These are phyloP conservation scores for Clitopilus passeckerianus DNA, from an alignment of 768 basidiomycete species.

Conservation along the genomic window DNA sequence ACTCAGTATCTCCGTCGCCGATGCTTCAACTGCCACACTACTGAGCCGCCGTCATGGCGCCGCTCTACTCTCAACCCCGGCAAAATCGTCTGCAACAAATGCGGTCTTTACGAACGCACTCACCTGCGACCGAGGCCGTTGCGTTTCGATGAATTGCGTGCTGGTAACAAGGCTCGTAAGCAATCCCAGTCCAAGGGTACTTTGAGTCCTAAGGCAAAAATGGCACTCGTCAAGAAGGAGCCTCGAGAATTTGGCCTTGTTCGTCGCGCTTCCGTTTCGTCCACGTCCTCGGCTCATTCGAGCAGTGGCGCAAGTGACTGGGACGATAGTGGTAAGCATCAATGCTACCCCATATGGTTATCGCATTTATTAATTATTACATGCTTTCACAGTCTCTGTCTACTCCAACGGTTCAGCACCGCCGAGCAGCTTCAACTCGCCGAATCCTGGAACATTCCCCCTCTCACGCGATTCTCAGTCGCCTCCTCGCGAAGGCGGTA, in stretches of 20 bases:
- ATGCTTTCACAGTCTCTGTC: slow-evolving; percentile 32
- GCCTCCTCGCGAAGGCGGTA: slow-evolving; percentile 49
- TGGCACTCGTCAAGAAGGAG: slow-evolving; percentile 58
- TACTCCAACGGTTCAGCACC: slow-evolving; percentile 58
- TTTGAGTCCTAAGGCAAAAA: slow-evolving; percentile 31
- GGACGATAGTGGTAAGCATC: slow-evolving; percentile 68
- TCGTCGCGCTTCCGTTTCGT: slow-evolving; percentile 62
- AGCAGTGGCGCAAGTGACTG: slow-evolving; percentile 68
- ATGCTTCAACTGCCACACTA: slow-evolving; percentile 90
- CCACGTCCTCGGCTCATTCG: slow-evolving; percentile 49
- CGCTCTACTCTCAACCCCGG: slow-evolving; percentile 85
- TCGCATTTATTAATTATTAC: slow-evolving; percentile 1
- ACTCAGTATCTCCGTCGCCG: slow-evolving; percentile 85
- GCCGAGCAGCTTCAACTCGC: slow-evolving; percentile 66
- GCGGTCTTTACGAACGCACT: slow-evolving; percentile 86
- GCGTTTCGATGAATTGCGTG: slow-evolving; percentile 83
- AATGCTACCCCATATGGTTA: not conserved
- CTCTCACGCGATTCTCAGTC: slow-evolving; percentile 54
- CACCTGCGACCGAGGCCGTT: slow-evolving; percentile 79
- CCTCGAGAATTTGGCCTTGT: slow-evolving; percentile 44
- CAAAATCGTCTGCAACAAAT: slow-evolving; percentile 94
- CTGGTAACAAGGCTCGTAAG: slow-evolving; percentile 81
- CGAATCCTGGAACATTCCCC: slow-evolving; percentile 52
- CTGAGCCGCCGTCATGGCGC: slow-evolving; percentile 86
- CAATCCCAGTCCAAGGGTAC: slow-evolving; percentile 31